Evolutionary conservation across 2,329 filamentous ascomycete genomes (phyloP).

Genomic region (Cladosporium sp.): DNA sequence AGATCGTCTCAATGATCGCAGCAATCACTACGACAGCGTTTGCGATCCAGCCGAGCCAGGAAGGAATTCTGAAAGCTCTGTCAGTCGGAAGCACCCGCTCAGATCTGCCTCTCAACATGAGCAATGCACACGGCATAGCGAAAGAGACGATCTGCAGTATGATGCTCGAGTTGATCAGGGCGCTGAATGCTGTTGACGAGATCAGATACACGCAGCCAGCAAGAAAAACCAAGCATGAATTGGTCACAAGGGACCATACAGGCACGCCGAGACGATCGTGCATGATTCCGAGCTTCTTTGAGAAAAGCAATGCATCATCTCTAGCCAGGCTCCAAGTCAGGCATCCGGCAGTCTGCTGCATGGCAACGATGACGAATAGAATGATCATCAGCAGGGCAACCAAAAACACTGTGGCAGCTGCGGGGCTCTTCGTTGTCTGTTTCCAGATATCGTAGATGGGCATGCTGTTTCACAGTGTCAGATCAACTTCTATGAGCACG

Average conservation of each 20-base stretch:
- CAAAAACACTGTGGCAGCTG: conserved; percentile 1
- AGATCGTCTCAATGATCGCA: background rate
- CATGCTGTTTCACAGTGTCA: conserved; percentile 5
- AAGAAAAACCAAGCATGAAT: conserved; percentile 50
- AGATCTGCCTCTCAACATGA: conserved; percentile 44
- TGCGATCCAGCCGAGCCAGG: conserved; percentile 1
- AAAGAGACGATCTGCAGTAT: conserved; percentile 44
- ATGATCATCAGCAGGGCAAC: background rate
- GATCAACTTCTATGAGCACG: background rate
- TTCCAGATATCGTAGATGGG: background rate
- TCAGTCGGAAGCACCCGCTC: background rate
- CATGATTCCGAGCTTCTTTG: conserved; percentile 52
- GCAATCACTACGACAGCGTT: background rate
- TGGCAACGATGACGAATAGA: background rate
- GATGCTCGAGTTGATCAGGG: conserved; percentile 48
- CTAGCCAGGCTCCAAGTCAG: conserved; percentile 56
- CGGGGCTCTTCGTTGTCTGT: background rate
- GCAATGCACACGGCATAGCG: conserved; percentile 48
- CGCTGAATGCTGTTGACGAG: conserved; percentile 30
- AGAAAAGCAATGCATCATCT: conserved; percentile 60
- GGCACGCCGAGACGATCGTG: conserved; percentile 56
- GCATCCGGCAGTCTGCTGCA: conserved; percentile 38
- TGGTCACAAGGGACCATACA: conserved; percentile 57
- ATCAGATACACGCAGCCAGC: conserved; percentile 29
- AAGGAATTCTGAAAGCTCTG: background rate